Evolutionary conservation across 305 asterid genomes (phyloP).

Genomic region (Salvia sclarea): DNA sequence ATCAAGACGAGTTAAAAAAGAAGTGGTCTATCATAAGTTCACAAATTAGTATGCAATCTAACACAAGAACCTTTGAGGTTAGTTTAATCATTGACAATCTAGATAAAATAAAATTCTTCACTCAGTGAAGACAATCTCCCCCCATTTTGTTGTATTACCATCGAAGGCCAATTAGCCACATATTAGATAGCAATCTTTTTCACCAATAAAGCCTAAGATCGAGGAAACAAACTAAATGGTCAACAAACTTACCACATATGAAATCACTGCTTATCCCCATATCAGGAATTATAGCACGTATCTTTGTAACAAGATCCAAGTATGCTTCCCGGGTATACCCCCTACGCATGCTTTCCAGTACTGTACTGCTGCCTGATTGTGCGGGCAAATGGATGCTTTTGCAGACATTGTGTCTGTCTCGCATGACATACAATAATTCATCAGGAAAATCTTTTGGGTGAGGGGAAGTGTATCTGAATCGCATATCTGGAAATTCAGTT

Average conservation of each 20-base stretch:
- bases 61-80: not conserved
- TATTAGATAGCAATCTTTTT: conserved; percentile 8
- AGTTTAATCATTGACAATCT: not conserved
- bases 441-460: conserved; percentile 98
- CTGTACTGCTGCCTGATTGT: conserved; percentile 87
- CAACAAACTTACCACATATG: conserved; percentile 71
- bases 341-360: conserved; percentile 89
- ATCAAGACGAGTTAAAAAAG: conserved; percentile 21
- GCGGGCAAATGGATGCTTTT: conserved; percentile 95
- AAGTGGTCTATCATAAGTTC: conserved; percentile 1
- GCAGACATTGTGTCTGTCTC: conserved; percentile 86
- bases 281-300: conserved; percentile 70
- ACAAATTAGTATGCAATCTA: conserved; percentile 7
- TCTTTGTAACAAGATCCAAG: conserved; percentile 81
- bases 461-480: conserved; percentile 96
- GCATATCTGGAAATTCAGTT: conserved; percentile 84
- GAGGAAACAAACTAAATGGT: conserved; percentile 16
- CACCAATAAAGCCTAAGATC: conserved; percentile 5
- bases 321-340: conserved; percentile 89
- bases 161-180: not conserved
- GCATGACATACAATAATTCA: conserved; percentile 82
- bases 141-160: no score
- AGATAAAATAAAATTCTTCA: conserved; percentile 6
- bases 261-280: conserved; percentile 96
- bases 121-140: not conserved